These are phyloP conservation scores for Amanita molliuscula DNA, from an alignment of 768 basidiomycete species.

Conservation along the genomic window DNA sequence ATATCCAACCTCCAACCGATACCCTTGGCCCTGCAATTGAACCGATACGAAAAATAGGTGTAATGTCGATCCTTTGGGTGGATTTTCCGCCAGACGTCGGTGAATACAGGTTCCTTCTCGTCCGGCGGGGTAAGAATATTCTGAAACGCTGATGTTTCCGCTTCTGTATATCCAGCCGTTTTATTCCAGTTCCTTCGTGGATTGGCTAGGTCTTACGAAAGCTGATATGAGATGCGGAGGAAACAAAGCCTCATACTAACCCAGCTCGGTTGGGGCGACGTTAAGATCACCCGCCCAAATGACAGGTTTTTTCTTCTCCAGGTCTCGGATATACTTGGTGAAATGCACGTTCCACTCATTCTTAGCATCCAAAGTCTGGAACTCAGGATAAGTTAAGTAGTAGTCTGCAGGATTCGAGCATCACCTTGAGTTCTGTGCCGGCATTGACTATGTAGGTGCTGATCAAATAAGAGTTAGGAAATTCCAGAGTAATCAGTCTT, in stretches of 20 bases:
- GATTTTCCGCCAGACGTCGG: constrained; percentile 71
- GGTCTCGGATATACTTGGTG: constrained; percentile 53
- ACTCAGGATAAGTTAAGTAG: neutral
- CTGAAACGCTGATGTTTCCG: constrained; percentile 67
- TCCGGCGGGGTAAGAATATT: constrained; percentile 50
- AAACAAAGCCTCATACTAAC: constrained; percentile 21
- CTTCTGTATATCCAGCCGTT: constrained; percentile 74
- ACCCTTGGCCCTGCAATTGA: constrained; percentile 70
- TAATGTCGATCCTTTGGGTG: constrained; percentile 67
- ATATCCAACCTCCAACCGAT: constrained; percentile 85
- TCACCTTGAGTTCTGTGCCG: constrained; percentile 64
- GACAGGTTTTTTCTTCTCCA: constrained; percentile 74
- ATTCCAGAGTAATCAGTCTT: constrained; percentile 77
- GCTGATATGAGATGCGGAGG: neutral
- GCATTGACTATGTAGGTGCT: constrained; percentile 85
- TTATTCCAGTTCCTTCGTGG: constrained; percentile 80
- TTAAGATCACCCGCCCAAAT: constrained; percentile 88
- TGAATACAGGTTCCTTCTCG: constrained; percentile 32
- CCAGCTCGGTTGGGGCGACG: constrained; percentile 69
- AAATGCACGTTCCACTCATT: constrained; percentile 77
- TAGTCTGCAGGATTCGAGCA: neutral
- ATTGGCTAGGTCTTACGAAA: constrained; percentile 50
- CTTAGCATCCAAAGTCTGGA: constrained; percentile 68
- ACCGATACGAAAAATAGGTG: constrained; percentile 79
- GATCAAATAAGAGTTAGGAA: constrained; percentile 54